phyloP scores from a whole-genome alignment of 768 basidiomycete genomes.

The Pleurotus ostreatus region DNA sequence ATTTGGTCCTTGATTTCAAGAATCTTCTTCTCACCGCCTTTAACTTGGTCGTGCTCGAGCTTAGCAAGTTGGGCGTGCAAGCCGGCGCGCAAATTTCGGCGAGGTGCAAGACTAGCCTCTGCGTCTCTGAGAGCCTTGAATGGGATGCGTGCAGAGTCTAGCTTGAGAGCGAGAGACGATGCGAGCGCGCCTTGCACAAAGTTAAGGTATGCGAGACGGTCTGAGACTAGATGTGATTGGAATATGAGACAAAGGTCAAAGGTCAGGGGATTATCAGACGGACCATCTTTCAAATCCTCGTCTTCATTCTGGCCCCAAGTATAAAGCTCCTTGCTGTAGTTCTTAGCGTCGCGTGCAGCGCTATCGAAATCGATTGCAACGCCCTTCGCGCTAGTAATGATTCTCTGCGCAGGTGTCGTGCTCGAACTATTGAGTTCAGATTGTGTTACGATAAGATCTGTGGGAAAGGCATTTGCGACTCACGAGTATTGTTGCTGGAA shows the following conservation, averaged over 20 bases:
- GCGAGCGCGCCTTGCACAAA: constrained; percentile 72
- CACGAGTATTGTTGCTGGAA: constrained; percentile 75
- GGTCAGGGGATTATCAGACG: constrained; percentile 12
- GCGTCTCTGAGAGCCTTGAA: constrained; percentile 72
- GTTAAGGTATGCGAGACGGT: constrained; percentile 79
- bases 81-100: constrained; percentile 54
- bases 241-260: constrained; percentile 7
- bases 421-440: constrained; percentile 34
- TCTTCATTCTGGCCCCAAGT: constrained; percentile 75
- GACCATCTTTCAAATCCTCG: constrained; percentile 76
- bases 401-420: constrained; percentile 64
- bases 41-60: constrained; percentile 64
- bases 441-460: constrained; percentile 5
- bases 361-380: constrained; percentile 72
- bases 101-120: constrained; percentile 57
- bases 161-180: constrained; percentile 50
- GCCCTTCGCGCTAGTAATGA: constrained; percentile 77
- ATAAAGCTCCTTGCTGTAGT: constrained; percentile 81
- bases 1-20: constrained; percentile 70
- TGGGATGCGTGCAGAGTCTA: constrained; percentile 62
- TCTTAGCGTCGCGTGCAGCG: constrained; percentile 60
- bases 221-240: constrained; percentile 48
- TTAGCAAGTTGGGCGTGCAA: constrained; percentile 58
- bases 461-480: constrained; percentile 18
- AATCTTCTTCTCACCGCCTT: constrained; percentile 62